A percentile compares a stretch with the other conserved stretches of the same genome.
phyloP scores from a whole-genome alignment of 768 basidiomycete genomes.

The Neoboletus magnificus region DNA sequence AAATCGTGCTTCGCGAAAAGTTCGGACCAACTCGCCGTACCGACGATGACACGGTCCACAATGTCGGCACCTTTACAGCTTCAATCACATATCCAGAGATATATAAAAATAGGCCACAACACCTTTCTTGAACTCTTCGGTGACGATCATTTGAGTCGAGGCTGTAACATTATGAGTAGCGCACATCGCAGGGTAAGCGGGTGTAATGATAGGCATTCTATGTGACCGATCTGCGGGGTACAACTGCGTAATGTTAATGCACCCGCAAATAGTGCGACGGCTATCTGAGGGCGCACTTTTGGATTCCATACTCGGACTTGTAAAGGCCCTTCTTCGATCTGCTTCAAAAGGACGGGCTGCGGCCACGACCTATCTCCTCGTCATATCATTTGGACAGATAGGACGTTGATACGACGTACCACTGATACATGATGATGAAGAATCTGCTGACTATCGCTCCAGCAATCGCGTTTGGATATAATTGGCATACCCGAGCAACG shows the following conservation, averaged over 20 bases:
- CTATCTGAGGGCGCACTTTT: conserved; percentile 47
- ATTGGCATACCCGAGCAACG: conserved; percentile 97
- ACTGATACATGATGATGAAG: conserved; percentile 98
- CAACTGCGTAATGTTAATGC: conserved; percentile 45
- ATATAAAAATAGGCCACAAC: not conserved
- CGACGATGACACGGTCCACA: conserved; percentile 87
- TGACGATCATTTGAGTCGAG: conserved; percentile 95
- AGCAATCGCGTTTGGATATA: conserved; percentile 93
- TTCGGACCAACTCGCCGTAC: conserved; percentile 83
- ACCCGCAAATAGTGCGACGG: too few species aligned
- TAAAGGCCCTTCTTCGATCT: conserved; percentile 92
- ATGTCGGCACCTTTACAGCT: conserved; percentile 75
- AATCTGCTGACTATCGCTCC: conserved; percentile 96
- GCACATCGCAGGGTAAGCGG: conserved; percentile 99
- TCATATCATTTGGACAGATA: conserved; percentile 4
- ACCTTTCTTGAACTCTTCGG: conserved; percentile 94
- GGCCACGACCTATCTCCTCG: conserved; percentile 83
- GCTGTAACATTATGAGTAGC: conserved; percentile 96
- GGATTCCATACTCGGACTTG: conserved; percentile 99
- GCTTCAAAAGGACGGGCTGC: conserved; percentile 93
- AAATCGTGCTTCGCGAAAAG: conserved; percentile 96
- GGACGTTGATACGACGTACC: conserved; percentile 49
- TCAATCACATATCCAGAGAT: conserved; percentile 10
- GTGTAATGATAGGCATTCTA: conserved; percentile 99
- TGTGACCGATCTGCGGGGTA: conserved; percentile 93